phyloP scores from a whole-genome alignment of 345 rosid species.

The Eucalyptus microcorys region DNA sequence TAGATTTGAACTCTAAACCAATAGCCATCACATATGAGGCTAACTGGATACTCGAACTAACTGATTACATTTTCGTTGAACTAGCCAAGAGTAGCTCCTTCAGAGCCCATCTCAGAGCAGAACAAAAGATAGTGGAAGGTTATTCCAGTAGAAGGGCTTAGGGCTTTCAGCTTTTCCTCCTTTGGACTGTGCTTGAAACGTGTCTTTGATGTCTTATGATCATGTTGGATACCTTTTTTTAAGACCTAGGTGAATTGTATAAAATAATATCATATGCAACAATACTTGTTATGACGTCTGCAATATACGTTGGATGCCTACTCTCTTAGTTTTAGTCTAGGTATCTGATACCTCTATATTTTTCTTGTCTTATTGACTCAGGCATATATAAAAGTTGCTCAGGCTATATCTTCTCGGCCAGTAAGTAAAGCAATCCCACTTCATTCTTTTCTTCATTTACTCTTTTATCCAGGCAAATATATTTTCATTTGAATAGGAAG shows the following conservation, averaged over 20 bases:
- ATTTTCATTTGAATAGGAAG: neutral
- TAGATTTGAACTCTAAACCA: neutral
- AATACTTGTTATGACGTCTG: neutral
- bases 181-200: neutral
- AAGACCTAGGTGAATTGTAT: neutral
- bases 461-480: neutral
- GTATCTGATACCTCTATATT: neutral
- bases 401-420: slow-evolving; percentile 88
- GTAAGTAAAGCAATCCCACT: slow-evolving; percentile 27
- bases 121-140: neutral
- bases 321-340: neutral
- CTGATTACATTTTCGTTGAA: neutral
- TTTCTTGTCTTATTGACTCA: slow-evolving; percentile 12
- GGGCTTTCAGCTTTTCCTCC: neutral
- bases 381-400: slow-evolving; percentile 91
- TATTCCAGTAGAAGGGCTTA: neutral
- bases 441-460: neutral
- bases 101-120: neutral
- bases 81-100: neutral
- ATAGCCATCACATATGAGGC: neutral
- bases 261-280: neutral
- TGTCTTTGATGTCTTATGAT: neutral
- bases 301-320: neutral
- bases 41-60: neutral
- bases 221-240: neutral